Evolutionary conservation across 805 yeast species (phyloP), one percentile per base, ranked within the genome.

Genomic region (Suhomyces pyralidae): DNA sequence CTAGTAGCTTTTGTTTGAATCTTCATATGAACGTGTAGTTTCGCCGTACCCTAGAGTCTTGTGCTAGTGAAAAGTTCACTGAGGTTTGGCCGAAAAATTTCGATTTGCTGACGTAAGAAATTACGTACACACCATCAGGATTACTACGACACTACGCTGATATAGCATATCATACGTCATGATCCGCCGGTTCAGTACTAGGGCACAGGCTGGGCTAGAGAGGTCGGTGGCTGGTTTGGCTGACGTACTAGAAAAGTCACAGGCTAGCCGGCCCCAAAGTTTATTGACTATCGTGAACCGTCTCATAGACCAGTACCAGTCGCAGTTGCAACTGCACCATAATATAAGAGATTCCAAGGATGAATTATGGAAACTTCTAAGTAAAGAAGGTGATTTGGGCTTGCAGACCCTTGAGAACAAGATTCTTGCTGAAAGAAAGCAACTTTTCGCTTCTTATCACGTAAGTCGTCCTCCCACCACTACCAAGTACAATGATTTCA

Each of bases 1-100:
- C 82, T 82, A 28, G 85, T 81, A 28, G 97, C 96, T 54, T 82
- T 78, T 17, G 67, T 67, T 59, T 84, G 86, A 63, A 86, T 88
- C 56, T 86, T 82, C 80, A 85, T 90, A 9, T 3, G 40, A 36
- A 36, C 32, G 20, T 36, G 42, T 38, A 10, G 42, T 17, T 38
- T 24, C 19, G 42, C 42, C 42, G 24, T 17, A 17, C 20, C 22
- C 14, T 38, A 9, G 7, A 7, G 32, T 26, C 46, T 26, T 22
- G 36, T 30, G 38, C 20, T 10, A 25, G 47, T 28, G 47, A 45
- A 42, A 42, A 42, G 19, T 42, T 22, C 24, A 10, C 24, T n/a
- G 6, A 36, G 8, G 28, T 26, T 26, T 26, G 28, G 32, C 42
- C 9, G 42, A 38, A 38, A 38, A 38, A 38, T 38, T 38, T 26